phyloP scores from a whole-genome alignment of 1,284 basidiomycete species.

The Boletus semigastroideus region DNA sequence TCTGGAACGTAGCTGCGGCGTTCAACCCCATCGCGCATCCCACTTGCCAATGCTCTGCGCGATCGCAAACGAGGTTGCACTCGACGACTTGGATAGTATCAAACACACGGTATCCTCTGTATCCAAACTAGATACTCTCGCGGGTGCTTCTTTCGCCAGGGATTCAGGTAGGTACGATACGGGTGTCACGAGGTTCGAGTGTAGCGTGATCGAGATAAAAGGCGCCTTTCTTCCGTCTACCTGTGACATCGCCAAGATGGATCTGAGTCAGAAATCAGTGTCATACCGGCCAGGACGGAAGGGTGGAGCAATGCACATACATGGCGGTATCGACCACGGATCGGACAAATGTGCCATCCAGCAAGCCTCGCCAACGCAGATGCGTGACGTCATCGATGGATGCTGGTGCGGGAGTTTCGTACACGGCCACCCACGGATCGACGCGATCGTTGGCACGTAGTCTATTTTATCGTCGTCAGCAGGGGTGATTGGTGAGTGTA shows the following conservation, averaged over 20 bases:
- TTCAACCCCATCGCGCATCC: conserved; percentile 53
- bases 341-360: conserved; percentile 51
- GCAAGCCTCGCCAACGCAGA: conserved; percentile 58
- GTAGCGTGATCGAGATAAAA: conserved; percentile 17
- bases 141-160: conserved; percentile 24
- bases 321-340: conserved; percentile 43
- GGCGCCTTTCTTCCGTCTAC: conserved; percentile 3
- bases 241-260: conserved; percentile 9
- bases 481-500: too few relatives aligned
- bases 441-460: conserved; percentile 40
- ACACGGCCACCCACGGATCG: conserved; percentile 47
- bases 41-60: conserved; percentile 48
- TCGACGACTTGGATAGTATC: conserved; percentile 28
- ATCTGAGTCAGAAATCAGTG: conserved; percentile 14
- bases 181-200: conserved; percentile 40
- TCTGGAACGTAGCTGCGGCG: too few relatives aligned
- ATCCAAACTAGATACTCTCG: conserved; percentile 43
- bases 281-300: conserved; percentile 1
- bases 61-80: conserved; percentile 38
- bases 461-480: conserved; percentile 20
- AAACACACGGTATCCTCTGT: conserved; percentile 54
- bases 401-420: conserved; percentile 37
- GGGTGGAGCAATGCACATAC: conserved; percentile 27
- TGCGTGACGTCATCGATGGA: conserved; percentile 46
- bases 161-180: conserved; percentile 45